phyloP scores from a whole-genome alignment of 1,284 basidiomycete genomes.

The Austroboletus rostrupii region DNA sequence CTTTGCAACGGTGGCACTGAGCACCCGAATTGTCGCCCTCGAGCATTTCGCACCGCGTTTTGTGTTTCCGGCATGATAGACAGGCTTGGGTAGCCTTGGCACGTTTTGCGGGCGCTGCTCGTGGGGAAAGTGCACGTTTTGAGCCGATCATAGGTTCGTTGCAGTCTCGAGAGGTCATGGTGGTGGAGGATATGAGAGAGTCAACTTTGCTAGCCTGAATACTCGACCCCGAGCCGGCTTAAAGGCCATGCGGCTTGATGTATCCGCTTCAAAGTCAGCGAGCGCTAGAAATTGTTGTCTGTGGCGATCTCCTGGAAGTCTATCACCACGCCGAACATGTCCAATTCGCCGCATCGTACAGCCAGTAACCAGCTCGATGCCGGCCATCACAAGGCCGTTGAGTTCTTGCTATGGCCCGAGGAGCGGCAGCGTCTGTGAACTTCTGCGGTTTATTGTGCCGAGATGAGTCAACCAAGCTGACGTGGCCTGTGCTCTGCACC shows the following conservation, averaged over 20 bases:
- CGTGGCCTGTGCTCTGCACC: constrained; percentile 1
- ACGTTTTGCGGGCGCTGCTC: constrained; percentile 30
- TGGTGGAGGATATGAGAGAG: constrained; percentile 9
- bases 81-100: constrained; percentile 39
- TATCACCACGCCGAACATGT: not conserved
- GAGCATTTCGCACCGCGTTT: constrained; percentile 42
- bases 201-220: constrained; percentile 1
- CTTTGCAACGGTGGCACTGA: constrained; percentile 42
- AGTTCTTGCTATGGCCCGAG: not conserved
- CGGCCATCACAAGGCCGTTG: not conserved
- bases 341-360: not conserved
- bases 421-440: constrained; percentile 3
- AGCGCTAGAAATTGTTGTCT: not conserved
- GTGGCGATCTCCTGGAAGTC: constrained; percentile 11
- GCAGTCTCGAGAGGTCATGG: constrained; percentile 15
- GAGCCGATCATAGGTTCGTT: constrained; percentile 23
- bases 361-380: not conserved
- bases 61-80: constrained; percentile 39
- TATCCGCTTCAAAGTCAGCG: constrained; percentile 31
- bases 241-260: constrained; percentile 9
- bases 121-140: constrained; percentile 31
- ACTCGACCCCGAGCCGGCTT: constrained; percentile 15
- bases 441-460: not conserved
- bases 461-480: constrained; percentile 26
- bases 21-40: constrained; percentile 30